Percentiles rank a stretch among this genome's conserved stretches.
Evolutionary conservation across 306 rosid species (phyloP).

Genomic region (Trichosanthes truncata): DNA sequence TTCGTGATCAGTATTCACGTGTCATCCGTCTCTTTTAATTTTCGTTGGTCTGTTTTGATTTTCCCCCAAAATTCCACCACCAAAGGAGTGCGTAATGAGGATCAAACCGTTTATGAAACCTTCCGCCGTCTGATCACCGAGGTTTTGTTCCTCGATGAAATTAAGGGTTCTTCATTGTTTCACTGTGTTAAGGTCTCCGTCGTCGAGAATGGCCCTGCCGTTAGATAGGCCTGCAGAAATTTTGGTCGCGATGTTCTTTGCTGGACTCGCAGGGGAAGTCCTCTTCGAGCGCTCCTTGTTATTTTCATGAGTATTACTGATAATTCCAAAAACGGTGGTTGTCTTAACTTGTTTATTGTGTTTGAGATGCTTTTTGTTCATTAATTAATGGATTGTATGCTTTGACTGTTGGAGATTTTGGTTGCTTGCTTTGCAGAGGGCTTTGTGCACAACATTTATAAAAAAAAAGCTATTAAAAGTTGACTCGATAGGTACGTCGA

Average conservation of each 20-base stretch:
- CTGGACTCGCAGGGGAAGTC: conserved; percentile 80
- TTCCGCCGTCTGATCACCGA: conserved; percentile 40
- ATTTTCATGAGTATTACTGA: conserved; percentile 48
- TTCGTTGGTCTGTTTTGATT: no score
- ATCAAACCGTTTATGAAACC: conserved; percentile 28
- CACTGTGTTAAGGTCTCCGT: conserved; percentile 58
- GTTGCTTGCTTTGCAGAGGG: no score
- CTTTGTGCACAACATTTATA: no score
- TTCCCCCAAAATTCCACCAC: no score
- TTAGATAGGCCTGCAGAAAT: conserved; percentile 65
- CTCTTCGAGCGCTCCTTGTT: conserved; percentile 68
- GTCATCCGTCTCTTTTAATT: no score
- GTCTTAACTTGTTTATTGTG: not conserved
- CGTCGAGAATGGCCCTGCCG: conserved; percentile 36
- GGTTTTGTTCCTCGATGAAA: conserved; percentile 36
- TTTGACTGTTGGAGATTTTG: not conserved
- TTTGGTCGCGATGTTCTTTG: conserved; percentile 28
- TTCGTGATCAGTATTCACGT: no score
- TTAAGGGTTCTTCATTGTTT: conserved; percentile 21
- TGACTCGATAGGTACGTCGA: no score
- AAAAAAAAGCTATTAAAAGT: no score
- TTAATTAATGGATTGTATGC: not conserved
- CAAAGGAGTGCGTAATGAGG: conserved; percentile 7
- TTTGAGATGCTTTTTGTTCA: not conserved
- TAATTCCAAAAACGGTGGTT: not conserved